Evolutionary conservation across 306 rosid genomes (phyloP), one percentile per base, ranked within the genome.

Genomic region (Abrus pulchellus): DNA sequence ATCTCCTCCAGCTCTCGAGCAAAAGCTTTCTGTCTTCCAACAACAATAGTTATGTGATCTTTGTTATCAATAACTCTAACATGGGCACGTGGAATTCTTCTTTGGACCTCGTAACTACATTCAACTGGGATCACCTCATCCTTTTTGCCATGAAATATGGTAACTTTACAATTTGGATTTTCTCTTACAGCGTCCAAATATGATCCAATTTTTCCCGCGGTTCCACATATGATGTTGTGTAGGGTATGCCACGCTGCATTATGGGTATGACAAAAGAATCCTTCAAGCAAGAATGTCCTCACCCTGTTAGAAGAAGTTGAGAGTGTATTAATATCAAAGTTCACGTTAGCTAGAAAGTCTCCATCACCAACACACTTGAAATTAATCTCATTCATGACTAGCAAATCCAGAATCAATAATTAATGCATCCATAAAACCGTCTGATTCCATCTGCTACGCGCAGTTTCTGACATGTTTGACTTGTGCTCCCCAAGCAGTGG

Each of bases 181-280:
- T 92, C 98, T 13, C 88, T 80, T 0, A 96, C 84, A 0, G 56
- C 68, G 3, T 90, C 97, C 74, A 96, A 65, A 48, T 93, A 93
- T 0, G 82, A 29, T 10, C 93, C 98, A 5, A 96, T 71, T 68
- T 93, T 96, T 3, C 85, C 90, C 0, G 91, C 99, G 0, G 87
- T 88, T 28, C 99, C 99, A 14, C 93, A 93, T 5, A 96, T 93
- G 4, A 96, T 86, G 82, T 96, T 96, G 86, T 96, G 99, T 29
- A 96, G 90, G 6, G 99, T 96, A 53, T 96, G 99, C 99, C 99
- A 96, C 3, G 99, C 98, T 9, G 99, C 98, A 40, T 92, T 96
- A 65, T 96, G 99, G 0, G 99, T 96, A 79, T 96, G 99, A n/a
- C 92, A 82, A 76, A 92, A 93, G 85, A 93, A 96, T n/a, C 99